Evolutionary conservation across 805 yeast species (phyloP), one percentile per base, ranked within the genome.

Genomic region (Naumovozyma castellii): DNA sequence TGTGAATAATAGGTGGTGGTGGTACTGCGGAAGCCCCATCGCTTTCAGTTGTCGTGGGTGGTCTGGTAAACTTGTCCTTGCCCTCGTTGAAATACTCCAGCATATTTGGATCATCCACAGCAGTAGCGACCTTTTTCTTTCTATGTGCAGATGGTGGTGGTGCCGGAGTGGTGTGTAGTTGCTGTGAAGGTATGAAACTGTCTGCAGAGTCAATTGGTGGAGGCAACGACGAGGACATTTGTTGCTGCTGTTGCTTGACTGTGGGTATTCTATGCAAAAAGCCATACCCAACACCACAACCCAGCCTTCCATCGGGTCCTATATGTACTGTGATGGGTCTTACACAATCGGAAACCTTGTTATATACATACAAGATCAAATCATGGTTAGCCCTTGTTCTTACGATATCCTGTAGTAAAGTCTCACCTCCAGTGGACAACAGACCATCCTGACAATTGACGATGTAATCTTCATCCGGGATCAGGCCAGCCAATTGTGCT

Each of bases 241-340:
- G 3, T 32, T 16, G 32, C 3, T 5, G 6, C 22, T 22, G 39
- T 17, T 22, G 22, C 8, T 18, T 9, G 14, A 56, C 57, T 1
- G 77, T 75, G 1, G 97, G 96, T n/a, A 84, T 62, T 44, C 92
- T 67, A 56, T 90, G 97, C 37, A 90, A 65, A 38, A 83, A 69
- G 0, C 98, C 98, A 53, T 87, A 88, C 0, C 97, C 97, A 15
- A 90, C 94, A 47, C 88, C 94, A 63, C 96, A 87, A 2, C 98
- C 98, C 29, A 90, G 64, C 29, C 86, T 67, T 1, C 95, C 95
- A 47, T 67, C 72, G 13, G 88, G 86, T n/a, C 87, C 85, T 2
- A 85, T 82, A 39, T 73, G 67, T n/a, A 88, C 84, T 0, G 84
- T 78, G 3, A 90, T 88, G 0, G 95, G 95, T 50, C 98, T 72